Evolutionary conservation across 2,329 filamentous ascomycete species (phyloP).

Genomic region (Fusarium lateritium): DNA sequence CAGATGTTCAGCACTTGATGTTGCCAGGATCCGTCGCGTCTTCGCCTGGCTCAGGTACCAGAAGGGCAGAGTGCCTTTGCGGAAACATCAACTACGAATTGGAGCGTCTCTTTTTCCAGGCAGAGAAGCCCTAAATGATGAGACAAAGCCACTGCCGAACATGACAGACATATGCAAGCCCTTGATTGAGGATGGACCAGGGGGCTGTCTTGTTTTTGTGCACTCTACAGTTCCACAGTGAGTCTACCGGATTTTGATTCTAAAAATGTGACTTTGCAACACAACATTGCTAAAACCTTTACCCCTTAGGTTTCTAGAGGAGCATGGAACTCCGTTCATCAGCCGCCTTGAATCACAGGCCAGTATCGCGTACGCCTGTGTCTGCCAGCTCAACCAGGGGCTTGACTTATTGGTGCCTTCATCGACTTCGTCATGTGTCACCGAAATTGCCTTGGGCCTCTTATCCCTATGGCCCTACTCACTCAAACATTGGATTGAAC

Average conservation of each 20-base stretch:
- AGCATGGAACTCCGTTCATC: too few species aligned
- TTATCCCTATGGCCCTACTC: background rate
- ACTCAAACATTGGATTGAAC: background rate
- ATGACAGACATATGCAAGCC: background rate
- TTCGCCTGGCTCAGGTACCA: conserved; percentile 11
- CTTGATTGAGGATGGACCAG: background rate
- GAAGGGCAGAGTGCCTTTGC: conserved; percentile 2
- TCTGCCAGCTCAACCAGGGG: conserved; percentile 13
- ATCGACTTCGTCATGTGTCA: background rate
- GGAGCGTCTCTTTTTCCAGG: background rate
- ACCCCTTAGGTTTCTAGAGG: too few species aligned
- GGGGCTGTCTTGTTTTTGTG: background rate
- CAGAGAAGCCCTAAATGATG: background rate
- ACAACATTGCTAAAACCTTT: too few species aligned
- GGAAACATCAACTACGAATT: conserved; percentile 2
- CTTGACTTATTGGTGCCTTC: conserved; percentile 1
- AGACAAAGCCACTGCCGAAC: background rate
- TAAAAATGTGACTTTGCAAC: too few species aligned
- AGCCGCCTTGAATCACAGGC: background rate
- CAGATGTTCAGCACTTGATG: conserved; percentile 1
- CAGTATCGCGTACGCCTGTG: conserved; percentile 13
- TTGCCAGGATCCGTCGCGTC: conserved; percentile 5
- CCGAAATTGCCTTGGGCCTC: background rate
- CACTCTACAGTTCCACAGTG: background rate
- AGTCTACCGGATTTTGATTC: background rate